Evolutionary conservation across 2,329 filamentous ascomycete genomes (phyloP).

Genomic region (Penicillium janthinellum): DNA sequence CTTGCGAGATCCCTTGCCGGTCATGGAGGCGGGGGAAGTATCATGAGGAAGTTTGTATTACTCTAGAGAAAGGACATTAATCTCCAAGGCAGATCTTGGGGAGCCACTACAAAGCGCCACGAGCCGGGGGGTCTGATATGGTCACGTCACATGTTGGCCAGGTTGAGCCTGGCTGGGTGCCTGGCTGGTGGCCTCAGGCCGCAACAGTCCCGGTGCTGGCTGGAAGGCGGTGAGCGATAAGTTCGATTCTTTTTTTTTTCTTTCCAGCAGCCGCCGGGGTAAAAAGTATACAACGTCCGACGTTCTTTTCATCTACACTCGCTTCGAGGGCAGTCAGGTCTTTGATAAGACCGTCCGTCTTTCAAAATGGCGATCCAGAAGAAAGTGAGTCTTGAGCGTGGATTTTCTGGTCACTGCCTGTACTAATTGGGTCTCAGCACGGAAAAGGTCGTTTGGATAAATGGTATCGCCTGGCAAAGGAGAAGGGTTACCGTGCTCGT

Average conservation of each 20-base stretch:
- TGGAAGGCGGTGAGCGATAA: constrained; percentile 31
- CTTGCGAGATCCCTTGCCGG: constrained; percentile 47
- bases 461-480: constrained; percentile 98
- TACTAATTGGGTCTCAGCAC: constrained; percentile 57
- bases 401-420: not conserved
- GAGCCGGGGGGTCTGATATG: constrained; percentile 30
- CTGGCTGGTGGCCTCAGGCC: constrained; percentile 32
- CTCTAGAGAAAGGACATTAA: constrained; percentile 6
- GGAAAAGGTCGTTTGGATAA: constrained; percentile 98
- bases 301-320: constrained; percentile 14
- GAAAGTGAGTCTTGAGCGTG: constrained; percentile 58
- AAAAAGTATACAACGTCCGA: constrained; percentile 20
- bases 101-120: constrained; percentile 19
- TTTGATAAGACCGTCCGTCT: constrained; percentile 24
- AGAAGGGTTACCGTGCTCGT: constrained; percentile 94
- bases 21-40: constrained; percentile 36
- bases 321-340: constrained; percentile 27
- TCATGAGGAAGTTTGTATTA: constrained; percentile 35
- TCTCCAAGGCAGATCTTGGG: constrained; percentile 5
- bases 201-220: constrained; percentile 5
- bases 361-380: constrained; percentile 88
- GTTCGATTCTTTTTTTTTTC: constrained; percentile 24
- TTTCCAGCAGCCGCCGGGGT: constrained; percentile 16
- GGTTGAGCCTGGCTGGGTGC: constrained; percentile 22
- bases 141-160: constrained; percentile 38